Conservation (phyloP, 805 yeast genomes). For the Cyberlindnera xishuangbannaensis region DNA sequence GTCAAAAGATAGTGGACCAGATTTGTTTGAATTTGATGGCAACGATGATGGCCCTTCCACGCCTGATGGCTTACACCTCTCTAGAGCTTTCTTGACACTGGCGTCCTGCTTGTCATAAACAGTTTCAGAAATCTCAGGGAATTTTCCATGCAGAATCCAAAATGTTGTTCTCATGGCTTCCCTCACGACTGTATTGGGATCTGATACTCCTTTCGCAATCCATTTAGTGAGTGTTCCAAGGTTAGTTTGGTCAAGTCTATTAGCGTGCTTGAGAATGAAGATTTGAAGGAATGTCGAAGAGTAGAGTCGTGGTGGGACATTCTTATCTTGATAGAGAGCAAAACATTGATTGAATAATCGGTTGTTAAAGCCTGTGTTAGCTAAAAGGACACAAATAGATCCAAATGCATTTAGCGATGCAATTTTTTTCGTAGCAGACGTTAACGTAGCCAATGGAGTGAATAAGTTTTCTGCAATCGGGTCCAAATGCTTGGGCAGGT, state of each 20-base stretch:
- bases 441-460: constrained; percentile 26
- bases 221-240: constrained; percentile 44
- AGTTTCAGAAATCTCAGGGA: constrained; percentile 45
- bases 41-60: constrained; percentile 11
- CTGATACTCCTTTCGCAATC: constrained; percentile 57
- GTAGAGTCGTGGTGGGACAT: constrained; percentile 61
- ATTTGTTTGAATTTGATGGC: constrained; percentile 9
- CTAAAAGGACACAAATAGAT: constrained; percentile 43
- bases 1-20: constrained; percentile 10
- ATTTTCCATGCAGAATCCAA: constrained; percentile 59
- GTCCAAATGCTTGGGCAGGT: constrained; percentile 25
- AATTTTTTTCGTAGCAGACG: constrained; percentile 35
- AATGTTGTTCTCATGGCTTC: constrained; percentile 66
- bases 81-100: constrained; percentile 52
- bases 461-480: constrained; percentile 31
- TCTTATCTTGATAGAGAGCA: constrained; percentile 59
- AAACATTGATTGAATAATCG: constrained; percentile 46
- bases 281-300: constrained; percentile 69
- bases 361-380: constrained; percentile 47
- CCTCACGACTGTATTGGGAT: constrained; percentile 77
- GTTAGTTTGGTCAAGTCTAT: constrained; percentile 25
- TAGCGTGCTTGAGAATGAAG: constrained; percentile 45
- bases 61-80: constrained; percentile 45
- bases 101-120: constrained; percentile 21
- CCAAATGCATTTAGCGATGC: constrained; percentile 30